phyloP scores from a whole-genome alignment of 495 filamentous ascomycete genomes.

The Cercophora sp. region DNA sequence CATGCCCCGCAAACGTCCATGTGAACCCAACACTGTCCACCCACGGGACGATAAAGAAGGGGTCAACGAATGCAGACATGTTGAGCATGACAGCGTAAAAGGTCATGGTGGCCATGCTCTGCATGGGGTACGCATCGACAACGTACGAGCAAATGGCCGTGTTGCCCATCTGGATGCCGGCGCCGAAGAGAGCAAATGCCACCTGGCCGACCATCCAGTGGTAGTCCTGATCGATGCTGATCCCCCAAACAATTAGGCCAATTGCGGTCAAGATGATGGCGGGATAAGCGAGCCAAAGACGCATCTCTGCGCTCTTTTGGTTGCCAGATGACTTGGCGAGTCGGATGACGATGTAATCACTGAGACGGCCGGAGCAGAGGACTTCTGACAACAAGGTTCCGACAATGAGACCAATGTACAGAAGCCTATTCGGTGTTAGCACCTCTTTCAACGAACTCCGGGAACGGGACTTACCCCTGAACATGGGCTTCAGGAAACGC shows the following conservation, averaged over 20 bases:
- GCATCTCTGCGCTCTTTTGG: slow-evolving; percentile 52
- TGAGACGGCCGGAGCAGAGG: slow-evolving; percentile 50
- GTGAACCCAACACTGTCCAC: slow-evolving; percentile 49
- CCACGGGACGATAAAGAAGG: slow-evolving; percentile 59
- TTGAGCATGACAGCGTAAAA: slow-evolving; percentile 63
- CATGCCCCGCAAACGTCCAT: slow-evolving; percentile 56
- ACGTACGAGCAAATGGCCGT: slow-evolving; percentile 54
- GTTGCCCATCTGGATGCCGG: slow-evolving; percentile 61
- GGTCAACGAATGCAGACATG: slow-evolving; percentile 37
- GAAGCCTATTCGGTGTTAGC: slow-evolving; percentile 24
- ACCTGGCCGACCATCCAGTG: slow-evolving; percentile 62
- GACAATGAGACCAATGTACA: slow-evolving; percentile 56
- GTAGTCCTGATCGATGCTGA: slow-evolving; percentile 52
- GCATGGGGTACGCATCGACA: slow-evolving; percentile 55
- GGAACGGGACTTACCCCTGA: slow-evolving; percentile 39
- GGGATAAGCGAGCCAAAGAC: slow-evolving; percentile 57
- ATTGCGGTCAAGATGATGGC: slow-evolving; percentile 46
- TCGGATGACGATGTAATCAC: slow-evolving; percentile 48
- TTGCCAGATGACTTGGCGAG: slow-evolving; percentile 46
- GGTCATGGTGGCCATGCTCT: slow-evolving; percentile 56
- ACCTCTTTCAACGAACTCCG: not conserved
- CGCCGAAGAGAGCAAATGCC: slow-evolving; percentile 54
- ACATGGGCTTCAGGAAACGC: slow-evolving; percentile 45
- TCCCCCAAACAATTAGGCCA: slow-evolving; percentile 52
- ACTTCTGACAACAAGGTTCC: slow-evolving; percentile 54